Base-by-base conservation (phyloP, 2,329 filamentous ascomycete genomes). In the Diaporthe velutina region DNA sequence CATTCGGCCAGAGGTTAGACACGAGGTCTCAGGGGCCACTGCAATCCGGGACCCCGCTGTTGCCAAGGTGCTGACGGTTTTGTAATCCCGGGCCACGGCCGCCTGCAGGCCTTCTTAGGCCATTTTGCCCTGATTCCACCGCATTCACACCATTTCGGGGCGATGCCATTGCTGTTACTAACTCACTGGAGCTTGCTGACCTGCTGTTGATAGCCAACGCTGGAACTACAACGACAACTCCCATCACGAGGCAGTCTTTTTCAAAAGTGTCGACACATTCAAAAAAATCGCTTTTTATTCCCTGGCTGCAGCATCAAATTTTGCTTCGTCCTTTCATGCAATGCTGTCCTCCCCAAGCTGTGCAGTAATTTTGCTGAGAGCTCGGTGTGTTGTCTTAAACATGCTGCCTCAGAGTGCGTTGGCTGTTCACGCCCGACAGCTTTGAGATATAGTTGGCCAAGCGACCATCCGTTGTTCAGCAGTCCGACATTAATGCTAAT, bases 11-110 rank as follows among this genome's bases (percentile, higher is more conserved):
- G 61, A 35, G 61, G 28, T 13, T 5, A 19, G 10, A 35, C 61
- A 35, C 61, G n/a, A 28, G n/a, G 61, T 28, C 38, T 42, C 38
- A 42, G n/a, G 57, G 35, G 61, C 42, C 42, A 19, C 12, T 52
- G 30, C 28, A 40, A 67, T 19, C 22, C 28, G 12, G 22, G 33
- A 10, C 64, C 64, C 64, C 45, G 28, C 45, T 52, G 30, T 10
- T 40, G 64, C 64, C 64, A 67, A 67, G 64, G 45, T 67, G 64
- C 64, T 67, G 42, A 38, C 28, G 42, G 61, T 33, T 33, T 48
- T 19, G 13, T 1, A 9, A 40, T 9, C 38, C 45, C 42, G 30
- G 30, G 42, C 42, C 30, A 25, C 45, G 15, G 64, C 45, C 64
- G 13, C 17, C n/a, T n/a, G n/a, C n/a, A n/a, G n/a, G n/a, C n/a